A percentile compares a stretch with the other conserved stretches of the same genome.
Conservation (phyloP, 345 rosid genomes). For the Hevea brasiliensis region DNA sequence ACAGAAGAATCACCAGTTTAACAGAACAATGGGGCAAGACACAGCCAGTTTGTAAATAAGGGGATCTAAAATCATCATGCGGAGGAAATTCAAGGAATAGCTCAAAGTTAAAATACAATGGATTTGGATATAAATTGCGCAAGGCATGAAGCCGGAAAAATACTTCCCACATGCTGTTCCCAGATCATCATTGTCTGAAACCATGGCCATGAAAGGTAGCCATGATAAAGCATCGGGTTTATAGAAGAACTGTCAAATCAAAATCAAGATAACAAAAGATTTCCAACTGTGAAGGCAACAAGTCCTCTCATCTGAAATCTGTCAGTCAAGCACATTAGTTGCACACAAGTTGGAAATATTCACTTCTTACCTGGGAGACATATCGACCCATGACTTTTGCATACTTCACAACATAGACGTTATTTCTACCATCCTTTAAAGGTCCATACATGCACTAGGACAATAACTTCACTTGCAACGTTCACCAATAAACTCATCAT, state of each 20-base stretch:
- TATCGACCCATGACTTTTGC: no score
- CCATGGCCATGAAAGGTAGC: neutral
- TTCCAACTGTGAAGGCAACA: neutral
- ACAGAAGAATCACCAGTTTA: no score
- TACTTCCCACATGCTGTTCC: neutral
- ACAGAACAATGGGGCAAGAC: no score
- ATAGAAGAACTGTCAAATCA: neutral
- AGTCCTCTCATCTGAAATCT: neutral
- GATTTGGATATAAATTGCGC: neutral
- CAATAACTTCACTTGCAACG: no score
- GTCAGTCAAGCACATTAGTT: neutral
- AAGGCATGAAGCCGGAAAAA: neutral
- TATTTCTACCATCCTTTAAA: no score
- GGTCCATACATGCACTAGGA: no score
- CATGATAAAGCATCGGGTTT: no score
- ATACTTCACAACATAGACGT: no score
- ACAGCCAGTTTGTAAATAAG: neutral
- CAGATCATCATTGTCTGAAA: neutral
- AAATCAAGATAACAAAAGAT: neutral
- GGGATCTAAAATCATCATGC: neutral
- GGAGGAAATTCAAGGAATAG: neutral
- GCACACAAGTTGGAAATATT: no score
- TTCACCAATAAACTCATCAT: no score
- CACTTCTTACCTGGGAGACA: no score
- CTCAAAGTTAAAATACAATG: neutral